Percentiles rank a stretch among this genome's conserved stretches.
These are phyloP conservation scores for Paralagenidium karlingii DNA, from an alignment of 352 stramenopile species.

Conservation along the genomic window DNA sequence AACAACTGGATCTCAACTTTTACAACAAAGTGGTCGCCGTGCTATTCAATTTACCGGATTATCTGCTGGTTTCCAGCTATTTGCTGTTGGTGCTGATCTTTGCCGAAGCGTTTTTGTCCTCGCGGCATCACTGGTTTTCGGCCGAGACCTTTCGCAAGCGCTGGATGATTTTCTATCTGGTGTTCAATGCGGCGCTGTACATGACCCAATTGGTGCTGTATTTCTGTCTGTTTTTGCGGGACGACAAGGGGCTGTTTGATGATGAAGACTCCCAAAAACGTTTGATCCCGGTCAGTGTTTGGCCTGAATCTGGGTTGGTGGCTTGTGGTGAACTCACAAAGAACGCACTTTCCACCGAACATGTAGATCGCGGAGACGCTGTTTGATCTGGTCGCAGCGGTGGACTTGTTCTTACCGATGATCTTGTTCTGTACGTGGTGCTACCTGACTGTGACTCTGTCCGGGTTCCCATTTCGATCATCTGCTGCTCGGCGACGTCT, in stretches of 20 bases:
- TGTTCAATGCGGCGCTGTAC: conserved; percentile 87
- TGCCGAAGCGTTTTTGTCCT: conserved; percentile 85
- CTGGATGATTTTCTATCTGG: conserved; percentile 88
- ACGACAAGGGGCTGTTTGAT: conserved; percentile 69
- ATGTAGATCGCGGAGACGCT: conserved; percentile 58
- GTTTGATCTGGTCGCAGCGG: conserved; percentile 71
- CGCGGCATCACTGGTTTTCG: conserved; percentile 84
- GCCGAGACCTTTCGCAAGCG: conserved; percentile 64
- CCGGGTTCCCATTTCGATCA: conserved; percentile 80
- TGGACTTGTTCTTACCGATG: conserved; percentile 79
- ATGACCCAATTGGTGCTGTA: conserved; percentile 83
- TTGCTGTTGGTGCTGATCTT: conserved; percentile 84
- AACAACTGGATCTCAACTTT: conserved; percentile 61
- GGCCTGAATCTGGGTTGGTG: conserved; percentile 47
- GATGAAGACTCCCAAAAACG: conserved; percentile 15
- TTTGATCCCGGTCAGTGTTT: too few species aligned
- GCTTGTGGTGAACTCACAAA: background rate
- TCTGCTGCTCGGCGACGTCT: conserved; percentile 37
- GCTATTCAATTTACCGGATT: conserved; percentile 89
- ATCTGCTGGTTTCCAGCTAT: conserved; percentile 85
- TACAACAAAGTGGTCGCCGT: conserved; percentile 87
- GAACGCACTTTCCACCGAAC: background rate
- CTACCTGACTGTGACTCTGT: conserved; percentile 81
- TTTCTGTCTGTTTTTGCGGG: conserved; percentile 75
- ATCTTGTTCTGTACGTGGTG: conserved; percentile 85